A percentile compares a stretch with the other conserved stretches of the same genome.
Evolutionary conservation across 2,329 filamentous ascomycete species (phyloP).

Genomic region (Ceratocystiopsis sp.): DNA sequence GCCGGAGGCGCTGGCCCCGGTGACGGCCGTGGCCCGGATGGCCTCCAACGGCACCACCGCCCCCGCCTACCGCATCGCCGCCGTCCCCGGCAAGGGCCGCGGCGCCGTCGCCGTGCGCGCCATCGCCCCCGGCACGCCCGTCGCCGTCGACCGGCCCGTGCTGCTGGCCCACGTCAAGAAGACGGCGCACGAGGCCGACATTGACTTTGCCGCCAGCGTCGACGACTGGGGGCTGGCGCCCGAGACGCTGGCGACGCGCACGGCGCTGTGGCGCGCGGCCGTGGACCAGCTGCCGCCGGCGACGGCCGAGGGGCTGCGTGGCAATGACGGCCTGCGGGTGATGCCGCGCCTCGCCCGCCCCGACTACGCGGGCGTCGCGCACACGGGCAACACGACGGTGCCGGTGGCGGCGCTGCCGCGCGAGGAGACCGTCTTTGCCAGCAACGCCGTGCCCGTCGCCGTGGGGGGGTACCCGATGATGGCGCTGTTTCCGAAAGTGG

Average conservation of each 20-base stretch:
- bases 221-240: slow-evolving; percentile 6
- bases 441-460: slow-evolving; percentile 16
- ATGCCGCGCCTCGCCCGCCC: not conserved
- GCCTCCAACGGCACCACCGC: too few species aligned
- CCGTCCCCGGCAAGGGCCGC: slow-evolving; percentile 12
- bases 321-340: not conserved
- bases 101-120: slow-evolving; percentile 15
- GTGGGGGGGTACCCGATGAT: slow-evolving; percentile 12
- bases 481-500: slow-evolving; percentile 6
- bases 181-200: not conserved
- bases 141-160: slow-evolving; percentile 17
- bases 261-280: too few species aligned
- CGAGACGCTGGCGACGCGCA: not conserved
- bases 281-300: too few species aligned
- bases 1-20: not conserved
- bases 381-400: not conserved
- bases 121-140: slow-evolving; percentile 14
- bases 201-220: not conserved
- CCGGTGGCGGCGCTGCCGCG: slow-evolving; percentile 6
- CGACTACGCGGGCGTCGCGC: too few species aligned
- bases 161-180: slow-evolving; percentile 11
- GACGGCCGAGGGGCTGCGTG: not conserved
- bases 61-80: not conserved
- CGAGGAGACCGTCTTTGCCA: slow-evolving; percentile 18
- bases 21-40: not conserved